Evolutionary conservation across 1,139 yeast species (phyloP).

Genomic region (Nematodospora anomalae): DNA sequence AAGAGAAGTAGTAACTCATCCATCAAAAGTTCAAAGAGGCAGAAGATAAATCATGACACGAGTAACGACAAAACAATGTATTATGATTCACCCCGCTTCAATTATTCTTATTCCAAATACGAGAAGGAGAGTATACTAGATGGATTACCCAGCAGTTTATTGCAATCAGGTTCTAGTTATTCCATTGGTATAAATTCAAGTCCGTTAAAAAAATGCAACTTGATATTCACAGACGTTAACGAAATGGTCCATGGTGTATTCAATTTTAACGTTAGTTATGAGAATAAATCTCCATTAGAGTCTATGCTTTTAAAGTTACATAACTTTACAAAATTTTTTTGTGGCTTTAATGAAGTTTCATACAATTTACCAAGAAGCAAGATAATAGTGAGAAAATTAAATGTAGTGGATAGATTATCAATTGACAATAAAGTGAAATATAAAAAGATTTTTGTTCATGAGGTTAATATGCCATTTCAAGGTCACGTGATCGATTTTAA

Average conservation of each 20-base stretch:
- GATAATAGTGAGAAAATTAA: constrained; percentile 15
- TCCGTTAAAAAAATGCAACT: constrained; percentile 9
- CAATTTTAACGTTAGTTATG: constrained; percentile 7
- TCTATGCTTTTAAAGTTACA: constrained; percentile 15
- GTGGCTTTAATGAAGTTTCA: constrained; percentile 14
- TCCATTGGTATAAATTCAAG: constrained; percentile 4
- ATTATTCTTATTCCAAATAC: constrained; percentile 6
- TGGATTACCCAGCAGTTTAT: constrained; percentile 18
- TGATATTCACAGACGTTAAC: constrained; percentile 12
- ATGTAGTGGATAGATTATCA: constrained; percentile 16
- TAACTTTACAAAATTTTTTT: constrained; percentile 17
- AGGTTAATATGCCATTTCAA: constrained; percentile 15
- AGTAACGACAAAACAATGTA: constrained; percentile 1
- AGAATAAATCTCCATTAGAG: constrained; percentile 8
- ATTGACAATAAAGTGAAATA: constrained; percentile 12
- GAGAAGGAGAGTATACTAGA: constrained; percentile 23
- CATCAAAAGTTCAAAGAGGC: constrained; percentile 8
- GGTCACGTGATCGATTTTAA: constrained; percentile 41
- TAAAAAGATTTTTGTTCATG: constrained; percentile 1
- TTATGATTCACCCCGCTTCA: constrained; percentile 1
- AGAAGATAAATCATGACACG: constrained; percentile 8
- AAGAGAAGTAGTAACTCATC: constrained; percentile 3
- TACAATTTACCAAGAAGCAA: constrained; percentile 13
- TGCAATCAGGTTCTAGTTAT: constrained; percentile 17
- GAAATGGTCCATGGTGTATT: constrained; percentile 11